Conservation (phyloP, 306 rosid genomes). For the Vigna trinervia region DNA sequence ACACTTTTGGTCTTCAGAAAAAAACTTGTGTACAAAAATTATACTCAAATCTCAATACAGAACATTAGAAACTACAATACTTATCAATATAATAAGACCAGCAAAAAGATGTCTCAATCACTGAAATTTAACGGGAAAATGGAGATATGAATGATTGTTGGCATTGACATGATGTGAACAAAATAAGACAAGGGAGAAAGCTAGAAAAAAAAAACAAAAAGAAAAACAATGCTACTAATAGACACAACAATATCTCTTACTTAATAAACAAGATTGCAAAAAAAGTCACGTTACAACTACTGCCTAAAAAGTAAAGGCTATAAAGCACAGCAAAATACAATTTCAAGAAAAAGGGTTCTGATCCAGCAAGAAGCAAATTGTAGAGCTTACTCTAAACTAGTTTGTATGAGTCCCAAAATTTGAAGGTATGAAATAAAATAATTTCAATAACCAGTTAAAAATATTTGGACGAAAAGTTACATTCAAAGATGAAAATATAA, state of each 20-base stretch:
- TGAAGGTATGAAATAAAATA: background rate
- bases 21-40: conserved; percentile 9
- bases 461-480: background rate
- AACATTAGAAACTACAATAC: conserved; percentile 3
- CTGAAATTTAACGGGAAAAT: background rate
- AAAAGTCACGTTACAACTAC: background rate
- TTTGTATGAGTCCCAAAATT: background rate
- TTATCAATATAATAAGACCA: background rate
- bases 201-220: background rate
- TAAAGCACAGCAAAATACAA: background rate
- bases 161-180: background rate
- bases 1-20: conserved; percentile 24
- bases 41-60: background rate
- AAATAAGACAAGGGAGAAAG: background rate
- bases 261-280: conserved; percentile 11
- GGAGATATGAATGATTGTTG: background rate
- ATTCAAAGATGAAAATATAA: background rate
- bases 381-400: background rate
- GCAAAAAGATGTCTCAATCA: background rate
- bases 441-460: background rate
- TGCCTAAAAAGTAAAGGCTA: background rate
- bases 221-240: background rate
- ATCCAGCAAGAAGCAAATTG: conserved; percentile 12
- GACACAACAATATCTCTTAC: conserved; percentile 14
- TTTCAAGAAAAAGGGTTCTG: background rate